Evolutionary conservation across 2,329 filamentous ascomycete species (phyloP).

Genomic region (Pseudogymnoascus destructans): DNA sequence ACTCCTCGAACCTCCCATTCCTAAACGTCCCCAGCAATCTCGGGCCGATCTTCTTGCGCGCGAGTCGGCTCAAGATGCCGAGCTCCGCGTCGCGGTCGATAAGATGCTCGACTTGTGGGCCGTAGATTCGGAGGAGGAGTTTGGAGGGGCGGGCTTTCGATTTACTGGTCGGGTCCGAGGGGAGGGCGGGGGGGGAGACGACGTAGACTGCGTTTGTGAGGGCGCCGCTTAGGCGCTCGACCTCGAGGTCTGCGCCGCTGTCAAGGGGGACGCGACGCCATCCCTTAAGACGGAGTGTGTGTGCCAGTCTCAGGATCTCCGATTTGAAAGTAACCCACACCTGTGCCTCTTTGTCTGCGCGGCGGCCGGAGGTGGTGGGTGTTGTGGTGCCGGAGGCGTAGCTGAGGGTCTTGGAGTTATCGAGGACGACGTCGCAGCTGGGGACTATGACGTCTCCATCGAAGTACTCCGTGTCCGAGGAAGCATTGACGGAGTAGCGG

Average conservation of each 20-base stretch:
- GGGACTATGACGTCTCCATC: constrained; percentile 78
- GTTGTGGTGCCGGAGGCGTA: constrained; percentile 46
- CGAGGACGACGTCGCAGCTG: constrained; percentile 68
- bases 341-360: constrained; percentile 53
- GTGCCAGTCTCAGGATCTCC: constrained; percentile 77
- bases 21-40: constrained; percentile 80
- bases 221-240: constrained; percentile 74
- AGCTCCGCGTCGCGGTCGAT: constrained; percentile 90
- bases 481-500: constrained; percentile 29
- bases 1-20: constrained; percentile 94
- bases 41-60: constrained; percentile 85
- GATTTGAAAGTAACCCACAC: constrained; percentile 81
- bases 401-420: constrained; percentile 79
- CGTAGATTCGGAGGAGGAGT: constrained; percentile 81
- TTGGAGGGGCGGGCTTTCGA: constrained; percentile 36
- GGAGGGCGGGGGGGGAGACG: constrained; percentile 62
- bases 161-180: constrained; percentile 33
- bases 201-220: constrained; percentile 96
- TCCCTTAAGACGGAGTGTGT: constrained; percentile 80
- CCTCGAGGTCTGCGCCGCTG: constrained; percentile 51
- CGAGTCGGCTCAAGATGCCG: constrained; percentile 70
- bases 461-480: constrained; percentile 74
- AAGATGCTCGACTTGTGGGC: constrained; percentile 85
- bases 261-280: constrained; percentile 76
- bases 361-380: constrained; percentile 31